These are phyloP conservation scores for Venturia effusa DNA, from an alignment of 2,329 filamentous ascomycete genomes.

Conservation along the genomic window DNA sequence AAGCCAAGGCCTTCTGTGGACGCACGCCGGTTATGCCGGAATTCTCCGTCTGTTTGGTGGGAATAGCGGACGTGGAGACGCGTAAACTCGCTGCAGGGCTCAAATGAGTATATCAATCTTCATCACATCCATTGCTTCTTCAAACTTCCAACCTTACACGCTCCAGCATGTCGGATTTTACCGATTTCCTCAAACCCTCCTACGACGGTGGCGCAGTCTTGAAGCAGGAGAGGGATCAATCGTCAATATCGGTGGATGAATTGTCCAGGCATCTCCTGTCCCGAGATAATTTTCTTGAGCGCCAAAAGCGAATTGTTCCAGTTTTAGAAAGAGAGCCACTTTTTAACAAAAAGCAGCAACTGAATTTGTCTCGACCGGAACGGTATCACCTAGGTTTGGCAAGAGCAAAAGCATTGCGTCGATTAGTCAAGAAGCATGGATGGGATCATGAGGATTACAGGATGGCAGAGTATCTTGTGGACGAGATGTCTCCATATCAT, in stretches of 20 bases:
- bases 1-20: neutral
- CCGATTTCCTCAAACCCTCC: constrained; percentile 36
- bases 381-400: constrained; percentile 42
- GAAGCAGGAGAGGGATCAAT: constrained; percentile 33
- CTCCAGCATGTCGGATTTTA: constrained; percentile 36
- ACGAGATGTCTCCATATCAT: constrained; percentile 43
- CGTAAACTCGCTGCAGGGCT: neutral
- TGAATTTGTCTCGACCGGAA: constrained; percentile 41
- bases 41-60: neutral
- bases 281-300: constrained; percentile 36
- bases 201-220: constrained; percentile 37
- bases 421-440: constrained; percentile 32
- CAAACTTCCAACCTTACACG: neutral
- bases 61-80: neutral
- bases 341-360: constrained; percentile 39
- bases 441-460: constrained; percentile 41
- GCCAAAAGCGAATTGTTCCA: constrained; percentile 35
- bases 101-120: too few species aligned
- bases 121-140: neutral
- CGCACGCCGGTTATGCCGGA: neutral
- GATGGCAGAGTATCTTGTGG: constrained; percentile 42
- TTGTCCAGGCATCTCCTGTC: constrained; percentile 37
- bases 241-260: constrained; percentile 32
- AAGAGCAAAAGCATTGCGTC: constrained; percentile 39
- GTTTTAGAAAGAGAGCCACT: constrained; percentile 37